A percentile compares a stretch with the other conserved stretches of the same genome.
Conservation (phyloP, 169 alveolate genomes). For the Pseudocohnilembus persalinus region DNA sequence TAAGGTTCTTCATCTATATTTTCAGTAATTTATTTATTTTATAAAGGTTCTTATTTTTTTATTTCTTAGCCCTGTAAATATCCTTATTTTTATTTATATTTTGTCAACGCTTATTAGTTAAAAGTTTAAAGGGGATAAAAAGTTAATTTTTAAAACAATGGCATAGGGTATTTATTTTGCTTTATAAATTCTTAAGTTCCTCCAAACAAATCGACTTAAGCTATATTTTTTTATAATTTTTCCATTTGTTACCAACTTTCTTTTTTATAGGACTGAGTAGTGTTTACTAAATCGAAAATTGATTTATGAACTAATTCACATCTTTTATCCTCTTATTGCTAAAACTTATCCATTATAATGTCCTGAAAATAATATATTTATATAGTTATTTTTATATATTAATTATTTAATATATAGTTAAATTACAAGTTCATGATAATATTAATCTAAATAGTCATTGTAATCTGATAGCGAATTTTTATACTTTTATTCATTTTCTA, state of each 20-base stretch:
- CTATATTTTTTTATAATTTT: no score
- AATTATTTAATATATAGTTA: not conserved
- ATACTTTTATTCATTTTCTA: not conserved
- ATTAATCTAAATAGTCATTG: not conserved
- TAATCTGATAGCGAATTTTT: not conserved
- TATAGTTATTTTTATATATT: no score
- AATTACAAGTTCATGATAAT: not conserved
- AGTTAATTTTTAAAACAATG: not conserved
- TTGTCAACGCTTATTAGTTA: not conserved
- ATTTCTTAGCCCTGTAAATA: not conserved
- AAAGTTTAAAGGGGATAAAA: not conserved
- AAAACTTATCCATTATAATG: not conserved
- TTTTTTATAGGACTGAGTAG: not conserved
- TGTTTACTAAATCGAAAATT: not conserved
- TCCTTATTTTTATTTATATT: no score
- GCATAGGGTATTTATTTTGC: not conserved
- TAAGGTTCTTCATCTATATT: not conserved
- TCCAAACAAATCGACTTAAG: not conserved
- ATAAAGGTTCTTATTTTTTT: not conserved
- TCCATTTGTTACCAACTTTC: not conserved
- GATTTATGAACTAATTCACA: not conserved
- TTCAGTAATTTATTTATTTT: no score
- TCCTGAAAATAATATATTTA: not conserved
- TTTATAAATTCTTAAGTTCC: not conserved
- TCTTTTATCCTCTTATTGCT: not conserved